Evolutionary conservation across 2,329 filamentous ascomycete species (phyloP), one percentile per base, ranked within the genome.

Genomic region (Aspergillus brunneoviolaceus): DNA sequence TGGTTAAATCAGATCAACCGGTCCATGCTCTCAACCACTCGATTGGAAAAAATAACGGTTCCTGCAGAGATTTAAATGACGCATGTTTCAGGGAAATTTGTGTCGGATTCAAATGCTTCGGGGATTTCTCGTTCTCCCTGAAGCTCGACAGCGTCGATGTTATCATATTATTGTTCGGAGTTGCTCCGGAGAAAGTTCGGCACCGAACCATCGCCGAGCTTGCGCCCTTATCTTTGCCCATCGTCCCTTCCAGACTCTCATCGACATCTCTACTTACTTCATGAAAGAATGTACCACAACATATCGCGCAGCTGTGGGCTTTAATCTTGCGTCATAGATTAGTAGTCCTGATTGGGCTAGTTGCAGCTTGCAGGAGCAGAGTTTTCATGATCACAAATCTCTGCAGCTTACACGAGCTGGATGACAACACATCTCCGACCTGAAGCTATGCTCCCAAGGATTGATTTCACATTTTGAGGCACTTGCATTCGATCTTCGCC

Each of bases 191-290:
- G 6, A 6, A 4, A 4, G 2, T n/a, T 55, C 52, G 52, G 52
- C 9, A 31, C 52, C 52, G 52, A 55, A 16, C 4, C 11, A 55
- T 55, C n/a, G 42, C 52, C 52, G 52, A 55, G 52, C 3, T 45
- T 16, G n/a, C 29, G 49, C 21, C 49, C 49, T 50, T 29, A 27
- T n/a, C 16, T n/a, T n/a, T 10, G 1, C 10, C 27, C 49, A 12
- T 50, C 49, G 21, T 29, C 21, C 23, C 16, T 16, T 27, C 19
- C 39, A 45, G 39, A 45, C 39, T 45, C 39, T 19, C 39, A 45
- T 45, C 39, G 39, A 45, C 39, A 45, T 45, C 39, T n/a, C 39
- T n/a, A 16, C 39, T 9, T 19, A 35, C 33, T 35, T 35, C 33
- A 29, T 45, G 14, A 16, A 45, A 45, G 39, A 5, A 45, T 19